Base-by-base conservation (phyloP, 768 basidiomycete genomes). In the Pisolithus sp. region DNA sequence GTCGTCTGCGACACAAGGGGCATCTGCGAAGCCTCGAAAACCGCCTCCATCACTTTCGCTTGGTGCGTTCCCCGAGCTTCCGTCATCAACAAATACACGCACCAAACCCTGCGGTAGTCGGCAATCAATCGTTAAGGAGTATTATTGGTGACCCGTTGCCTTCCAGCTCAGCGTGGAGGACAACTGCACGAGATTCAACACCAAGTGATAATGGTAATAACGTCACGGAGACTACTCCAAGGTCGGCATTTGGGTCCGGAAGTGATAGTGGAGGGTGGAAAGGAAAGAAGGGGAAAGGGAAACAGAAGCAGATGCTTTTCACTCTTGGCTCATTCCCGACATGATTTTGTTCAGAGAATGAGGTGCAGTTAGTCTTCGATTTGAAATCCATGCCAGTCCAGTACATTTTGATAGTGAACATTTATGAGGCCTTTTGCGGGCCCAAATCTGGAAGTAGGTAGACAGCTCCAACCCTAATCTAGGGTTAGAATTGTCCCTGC, bases 291-390 rank as follows among this genome's bases (percentile, higher is more conserved):
- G 78, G 80, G 0, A 93, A 91, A 62, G 82, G 82, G 1, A 90
- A 91, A 67, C 81, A 82, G 65, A 92, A 92, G 70, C 87, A 92
- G 74, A 91, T 82, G 8, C 66, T 93, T 57, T 93, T 92, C 60
- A 90, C 74, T 20, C 53, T 82, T 38, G 79, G 80, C 8, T 71
- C 76, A 15, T 78, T 77, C 59, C 77, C 77, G 39, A 41, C 68
- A 31, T 67, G 46, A 66, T 13, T 26, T 7, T 26, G 26, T 7
- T 26, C 7, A 7, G 26, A 26, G 5, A 5, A 5, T 26, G 26
- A 5, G 26, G 26, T 7, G 26, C 26, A 6, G 26, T 26, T 26
- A 6, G 26, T 26, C 5, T 26, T 26, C n/a, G n/a, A n/a, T n/a
- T n/a, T n/a, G n/a, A n/a, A n/a, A n/a, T n/a, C n/a, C n/a, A n/a